Conservation (phyloP, 129 eudicot genomes). For the Ambrosia artemisiifolia region DNA sequence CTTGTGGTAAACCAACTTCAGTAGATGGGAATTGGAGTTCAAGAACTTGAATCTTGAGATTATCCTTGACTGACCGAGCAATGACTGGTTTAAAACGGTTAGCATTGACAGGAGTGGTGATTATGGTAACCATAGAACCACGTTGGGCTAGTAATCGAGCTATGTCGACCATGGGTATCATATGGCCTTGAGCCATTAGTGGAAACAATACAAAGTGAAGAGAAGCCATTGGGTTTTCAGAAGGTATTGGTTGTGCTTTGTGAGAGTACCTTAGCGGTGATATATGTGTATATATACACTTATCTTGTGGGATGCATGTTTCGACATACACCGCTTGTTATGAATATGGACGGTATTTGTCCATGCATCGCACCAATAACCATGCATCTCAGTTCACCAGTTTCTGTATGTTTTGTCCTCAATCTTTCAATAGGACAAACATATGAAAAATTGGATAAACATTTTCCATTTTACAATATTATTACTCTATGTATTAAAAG, state of each 20-base stretch:
- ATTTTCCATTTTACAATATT: too few relatives aligned
- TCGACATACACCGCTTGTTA: background rate
- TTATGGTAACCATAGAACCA: conserved; percentile 20
- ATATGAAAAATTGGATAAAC: too few relatives aligned
- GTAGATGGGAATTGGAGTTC: conserved; percentile 17
- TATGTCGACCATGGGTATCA: conserved; percentile 46
- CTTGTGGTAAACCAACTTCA: conserved; percentile 36
- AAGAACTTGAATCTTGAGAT: conserved; percentile 34
- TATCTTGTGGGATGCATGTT: background rate
- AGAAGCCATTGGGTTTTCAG: conserved; percentile 9
- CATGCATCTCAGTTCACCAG: background rate
- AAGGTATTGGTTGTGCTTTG: background rate
- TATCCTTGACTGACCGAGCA: conserved; percentile 15
- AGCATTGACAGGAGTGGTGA: conserved; percentile 37
- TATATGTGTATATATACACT: background rate
- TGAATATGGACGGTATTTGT: conserved; percentile 14
- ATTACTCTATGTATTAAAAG: too few relatives aligned
- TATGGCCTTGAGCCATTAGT: conserved; percentile 40
- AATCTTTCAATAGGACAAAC: too few relatives aligned
- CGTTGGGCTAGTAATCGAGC: conserved; percentile 41
- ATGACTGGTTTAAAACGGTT: conserved; percentile 21
- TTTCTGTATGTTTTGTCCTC: background rate
- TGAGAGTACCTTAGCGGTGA: background rate
- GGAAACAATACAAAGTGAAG: conserved; percentile 45
- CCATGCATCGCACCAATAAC: background rate